Evolutionary conservation across 768 basidiomycete genomes (phyloP).

Genomic region (Fistulinella prunicolor): DNA sequence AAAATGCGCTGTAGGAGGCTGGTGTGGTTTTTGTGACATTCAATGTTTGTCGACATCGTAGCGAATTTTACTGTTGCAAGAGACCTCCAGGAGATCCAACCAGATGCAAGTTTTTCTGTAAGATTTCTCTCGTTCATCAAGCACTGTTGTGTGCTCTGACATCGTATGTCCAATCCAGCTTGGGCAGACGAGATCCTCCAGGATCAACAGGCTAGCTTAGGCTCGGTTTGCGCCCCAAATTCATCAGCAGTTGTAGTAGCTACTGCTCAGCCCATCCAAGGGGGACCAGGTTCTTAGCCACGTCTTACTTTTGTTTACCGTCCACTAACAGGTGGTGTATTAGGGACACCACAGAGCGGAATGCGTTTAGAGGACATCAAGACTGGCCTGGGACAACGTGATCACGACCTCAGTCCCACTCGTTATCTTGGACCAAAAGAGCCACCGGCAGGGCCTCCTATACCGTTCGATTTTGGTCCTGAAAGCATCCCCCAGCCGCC

Average conservation of each 20-base stretch:
- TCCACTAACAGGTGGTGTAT: neutral
- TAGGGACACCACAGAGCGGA: slow-evolving; percentile 6
- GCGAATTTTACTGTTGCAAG: slow-evolving; percentile 42
- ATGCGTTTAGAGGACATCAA: slow-evolving; percentile 16
- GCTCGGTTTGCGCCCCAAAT: neutral
- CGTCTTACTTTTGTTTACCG: neutral
- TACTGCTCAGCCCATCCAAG: neutral
- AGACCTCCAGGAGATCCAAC: slow-evolving; percentile 10
- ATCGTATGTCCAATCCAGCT: slow-evolving; percentile 15
- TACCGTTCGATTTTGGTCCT: neutral
- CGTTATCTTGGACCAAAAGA: slow-evolving; percentile 8
- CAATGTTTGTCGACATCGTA: slow-evolving; percentile 7
- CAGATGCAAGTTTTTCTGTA: slow-evolving; percentile 41
- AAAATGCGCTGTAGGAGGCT: no score
- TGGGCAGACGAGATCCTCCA: slow-evolving; percentile 33
- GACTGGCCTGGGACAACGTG: slow-evolving; percentile 16
- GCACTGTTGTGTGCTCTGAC: neutral
- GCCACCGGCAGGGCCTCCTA: neutral
- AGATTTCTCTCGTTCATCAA: neutral
- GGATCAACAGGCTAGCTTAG: neutral
- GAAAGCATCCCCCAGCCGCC: slow-evolving; percentile 18
- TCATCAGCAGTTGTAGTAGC: neutral
- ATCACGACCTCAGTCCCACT: slow-evolving; percentile 9
- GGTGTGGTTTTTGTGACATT: slow-evolving; percentile 7
- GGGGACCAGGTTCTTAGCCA: neutral